Evolutionary conservation across 2,329 filamentous ascomycete species (phyloP).

Genomic region (Aspergillus sp.): DNA sequence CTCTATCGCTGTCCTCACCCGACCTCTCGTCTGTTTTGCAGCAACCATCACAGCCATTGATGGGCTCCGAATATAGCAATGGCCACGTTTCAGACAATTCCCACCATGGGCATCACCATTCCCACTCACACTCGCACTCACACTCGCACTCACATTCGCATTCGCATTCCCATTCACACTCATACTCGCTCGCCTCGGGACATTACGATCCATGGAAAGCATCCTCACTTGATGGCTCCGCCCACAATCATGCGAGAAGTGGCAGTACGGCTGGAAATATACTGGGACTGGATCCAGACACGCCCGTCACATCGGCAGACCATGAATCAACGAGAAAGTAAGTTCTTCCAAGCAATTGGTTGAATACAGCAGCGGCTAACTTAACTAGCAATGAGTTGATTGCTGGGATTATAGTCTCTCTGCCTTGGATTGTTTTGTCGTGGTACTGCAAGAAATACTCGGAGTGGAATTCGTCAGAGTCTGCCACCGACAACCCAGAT

Average conservation of each 20-base stretch:
- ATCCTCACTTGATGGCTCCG: not conserved
- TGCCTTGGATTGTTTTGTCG: conserved; percentile 33
- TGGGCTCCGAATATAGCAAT: conserved; percentile 15
- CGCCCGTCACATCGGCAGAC: not conserved
- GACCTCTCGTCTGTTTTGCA: conserved; percentile 13
- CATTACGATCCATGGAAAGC: not conserved
- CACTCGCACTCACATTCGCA: conserved; percentile 30
- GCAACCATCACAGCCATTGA: conserved; percentile 11
- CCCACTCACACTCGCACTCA: conserved; percentile 35
- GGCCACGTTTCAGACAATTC: conserved; percentile 19
- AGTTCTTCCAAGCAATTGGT: conserved; percentile 2
- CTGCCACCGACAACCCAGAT: conserved; percentile 6
- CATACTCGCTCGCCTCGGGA: conserved; percentile 29
- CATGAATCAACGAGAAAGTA: conserved; percentile 8
- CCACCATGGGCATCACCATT: conserved; percentile 28
- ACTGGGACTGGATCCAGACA: not conserved
- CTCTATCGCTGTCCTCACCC: conserved; percentile 17
- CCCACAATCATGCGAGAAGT: conserved; percentile 1
- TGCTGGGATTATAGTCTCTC: conserved; percentile 41
- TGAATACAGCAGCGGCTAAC: conserved; percentile 13
- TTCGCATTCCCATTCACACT: conserved; percentile 28
- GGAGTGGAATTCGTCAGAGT: conserved; percentile 7
- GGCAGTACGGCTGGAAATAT: not conserved
- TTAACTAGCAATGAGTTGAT: conserved; percentile 41
- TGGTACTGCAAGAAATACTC: conserved; percentile 29